Base-by-base conservation (phyloP, 1,139 yeast species). In the Geotrichum bryndzae region DNA sequence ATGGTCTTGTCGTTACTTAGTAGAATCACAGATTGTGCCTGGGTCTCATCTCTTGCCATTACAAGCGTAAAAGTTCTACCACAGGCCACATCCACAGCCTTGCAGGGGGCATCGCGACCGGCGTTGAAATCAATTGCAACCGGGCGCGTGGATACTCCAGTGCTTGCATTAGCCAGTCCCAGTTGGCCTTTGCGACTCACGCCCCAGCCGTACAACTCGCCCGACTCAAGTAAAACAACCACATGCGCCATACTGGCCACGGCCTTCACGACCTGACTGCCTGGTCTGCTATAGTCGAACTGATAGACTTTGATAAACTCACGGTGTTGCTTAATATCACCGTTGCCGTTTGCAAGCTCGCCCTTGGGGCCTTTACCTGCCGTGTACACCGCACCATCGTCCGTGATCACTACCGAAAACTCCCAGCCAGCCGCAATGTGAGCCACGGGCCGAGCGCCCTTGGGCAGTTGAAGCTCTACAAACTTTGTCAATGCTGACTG, bases 181-280 rank as follows among this genome's bases (percentile, higher is more conserved):
- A 60, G 72, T 71, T 91, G 96, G 6, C 94, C 91, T 69, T 86
- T 87, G 53, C 91, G 81, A 57, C 88, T 83, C 57, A 82, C 83
- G 0, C 98, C 98, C 95, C 96, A 91, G 0, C 96, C 96, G 68
- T 79, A 82, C 0, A 87, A 72, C 3, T 73, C 68, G 0, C 83
- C 83, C 57, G 79, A 73, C 0, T 68, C 70, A 0, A 79, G 69
- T 46, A 77, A 72, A 0, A 86, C 72, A 0, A 88, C 77, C 0
- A 84, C 80, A 65, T 86, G 90, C 57, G 82, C 79, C 60, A 90
- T 71, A 0, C 90, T 84, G 0, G 86, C 75, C 54, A 75, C 68
- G 0, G 87, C 66, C 15, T 69, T 67, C 1, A 62, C 61, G 46
- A 77, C 70, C 11, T 74, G 70, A 5, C 22, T 33, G 1, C 60